Conservation (phyloP, 305 asterid species). For the Rubia balearica region DNA sequence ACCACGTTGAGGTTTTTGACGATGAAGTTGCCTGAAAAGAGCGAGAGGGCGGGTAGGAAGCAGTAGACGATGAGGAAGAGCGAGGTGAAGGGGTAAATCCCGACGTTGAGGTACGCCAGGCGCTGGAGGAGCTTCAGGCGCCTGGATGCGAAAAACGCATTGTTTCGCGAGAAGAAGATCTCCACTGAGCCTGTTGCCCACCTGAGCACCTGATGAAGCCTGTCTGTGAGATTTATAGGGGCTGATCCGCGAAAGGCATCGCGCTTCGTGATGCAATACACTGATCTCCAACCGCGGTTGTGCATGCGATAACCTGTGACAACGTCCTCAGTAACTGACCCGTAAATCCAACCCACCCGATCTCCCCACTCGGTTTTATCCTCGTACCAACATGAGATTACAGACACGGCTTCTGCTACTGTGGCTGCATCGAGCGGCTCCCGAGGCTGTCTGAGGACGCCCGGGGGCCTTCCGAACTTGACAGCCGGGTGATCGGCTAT, state of each 20-base stretch:
- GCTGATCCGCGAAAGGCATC: slow-evolving; percentile 49
- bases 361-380: slow-evolving; percentile 56
- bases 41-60: slow-evolving; percentile 49
- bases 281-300: slow-evolving; percentile 49
- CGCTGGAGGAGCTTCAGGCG: slow-evolving; percentile 38
- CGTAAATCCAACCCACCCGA: slow-evolving; percentile 43
- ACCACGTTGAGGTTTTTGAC: slow-evolving; percentile 27
- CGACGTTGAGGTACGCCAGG: slow-evolving; percentile 42
- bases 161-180: slow-evolving; percentile 46
- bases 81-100: slow-evolving; percentile 47
- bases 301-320: slow-evolving; percentile 54
- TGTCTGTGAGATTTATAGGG: slow-evolving; percentile 45
- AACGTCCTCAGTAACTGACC: slow-evolving; percentile 22
- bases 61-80: slow-evolving; percentile 41
- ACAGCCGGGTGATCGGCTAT: slow-evolving; percentile 52
- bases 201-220: slow-evolving; percentile 43
- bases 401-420: slow-evolving; percentile 47
- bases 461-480: slow-evolving; percentile 49
- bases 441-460: slow-evolving; percentile 31
- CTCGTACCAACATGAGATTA: slow-evolving; percentile 52
- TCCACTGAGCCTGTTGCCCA: slow-evolving; percentile 56
- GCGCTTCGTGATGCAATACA: slow-evolving; percentile 41
- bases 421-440: slow-evolving; percentile 49
- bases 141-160: slow-evolving; percentile 28
- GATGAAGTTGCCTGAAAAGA: slow-evolving; percentile 42